phyloP scores from a whole-genome alignment of 1,284 basidiomycete genomes.

The Pholiota adiposa region DNA sequence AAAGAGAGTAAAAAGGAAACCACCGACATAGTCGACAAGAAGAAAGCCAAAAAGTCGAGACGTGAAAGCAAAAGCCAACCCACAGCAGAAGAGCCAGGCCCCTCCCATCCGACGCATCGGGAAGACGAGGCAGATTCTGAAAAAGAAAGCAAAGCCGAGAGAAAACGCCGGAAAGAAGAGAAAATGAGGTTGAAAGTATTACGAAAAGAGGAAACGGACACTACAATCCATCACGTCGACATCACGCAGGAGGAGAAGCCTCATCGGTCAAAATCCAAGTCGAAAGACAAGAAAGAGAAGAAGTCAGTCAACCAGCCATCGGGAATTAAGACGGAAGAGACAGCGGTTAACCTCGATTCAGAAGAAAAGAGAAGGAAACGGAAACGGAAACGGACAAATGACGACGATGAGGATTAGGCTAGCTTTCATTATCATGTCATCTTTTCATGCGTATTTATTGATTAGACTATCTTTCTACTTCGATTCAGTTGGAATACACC shows the following conservation, averaged over 20 bases:
- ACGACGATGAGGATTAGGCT: constrained; percentile 6
- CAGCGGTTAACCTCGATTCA: background rate
- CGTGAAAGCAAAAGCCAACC: constrained; percentile 20
- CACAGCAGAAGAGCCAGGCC: background rate
- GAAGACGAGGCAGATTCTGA: background rate
- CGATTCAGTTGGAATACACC: background rate
- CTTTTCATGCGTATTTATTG: background rate
- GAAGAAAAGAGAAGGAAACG: constrained; percentile 17
- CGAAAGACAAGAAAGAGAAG: constrained; percentile 2
- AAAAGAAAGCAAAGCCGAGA: constrained; percentile 10
- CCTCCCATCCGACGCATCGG: constrained; percentile 1
- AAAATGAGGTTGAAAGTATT: constrained; percentile 17
- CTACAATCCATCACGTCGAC: background rate
- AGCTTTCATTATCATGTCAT: background rate
- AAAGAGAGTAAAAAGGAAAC: constrained; percentile 22
- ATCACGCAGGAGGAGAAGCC: background rate
- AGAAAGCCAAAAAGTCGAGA: constrained; percentile 22
- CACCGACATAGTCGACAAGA: constrained; percentile 16
- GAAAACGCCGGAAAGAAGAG: constrained; percentile 16
- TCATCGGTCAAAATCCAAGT: background rate
- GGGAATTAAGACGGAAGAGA: background rate
- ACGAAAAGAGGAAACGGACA: background rate
- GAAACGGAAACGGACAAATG: constrained; percentile 14
- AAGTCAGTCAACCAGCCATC: background rate
- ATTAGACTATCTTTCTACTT: background rate